A percentile compares a stretch with the other conserved stretches of the same genome.
Evolutionary conservation across 768 basidiomycete species (phyloP).

Genomic region (Rubroboletus satanas): DNA sequence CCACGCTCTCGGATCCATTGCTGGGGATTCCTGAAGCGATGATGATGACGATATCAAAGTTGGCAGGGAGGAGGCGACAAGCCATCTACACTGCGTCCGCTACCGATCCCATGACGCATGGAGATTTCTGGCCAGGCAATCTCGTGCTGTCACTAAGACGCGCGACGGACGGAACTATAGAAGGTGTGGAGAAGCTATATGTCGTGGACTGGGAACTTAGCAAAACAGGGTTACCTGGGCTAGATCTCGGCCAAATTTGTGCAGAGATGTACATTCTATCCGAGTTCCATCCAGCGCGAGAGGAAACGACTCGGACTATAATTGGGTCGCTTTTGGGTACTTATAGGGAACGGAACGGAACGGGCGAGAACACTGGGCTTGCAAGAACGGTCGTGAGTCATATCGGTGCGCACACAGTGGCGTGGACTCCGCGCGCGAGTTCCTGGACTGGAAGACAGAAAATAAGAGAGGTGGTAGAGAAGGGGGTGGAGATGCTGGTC

Average conservation of each 20-base stretch:
- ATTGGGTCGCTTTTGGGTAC: constrained; percentile 43
- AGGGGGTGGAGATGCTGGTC: constrained; percentile 47
- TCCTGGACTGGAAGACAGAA: constrained; percentile 48
- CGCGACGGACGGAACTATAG: constrained; percentile 22
- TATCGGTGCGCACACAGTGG: constrained; percentile 53
- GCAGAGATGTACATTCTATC: constrained; percentile 54
- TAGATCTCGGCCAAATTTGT: constrained; percentile 63
- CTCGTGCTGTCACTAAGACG: constrained; percentile 43
- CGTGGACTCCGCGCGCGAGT: constrained; percentile 43
- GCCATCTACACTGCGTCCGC: constrained; percentile 30
- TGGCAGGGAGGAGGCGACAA: constrained; percentile 29
- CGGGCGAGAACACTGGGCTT: constrained; percentile 22
- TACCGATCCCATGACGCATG: constrained; percentile 36
- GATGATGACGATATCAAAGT: constrained; percentile 32
- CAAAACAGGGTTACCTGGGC: constrained; percentile 52
- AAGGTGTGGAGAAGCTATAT: constrained; percentile 37
- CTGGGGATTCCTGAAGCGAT: constrained; percentile 37
- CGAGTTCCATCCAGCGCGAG: constrained; percentile 42
- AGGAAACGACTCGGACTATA: constrained; percentile 34
- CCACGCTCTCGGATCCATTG: constrained; percentile 40
- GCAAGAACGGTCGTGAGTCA: constrained; percentile 42
- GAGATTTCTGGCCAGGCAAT: constrained; percentile 76
- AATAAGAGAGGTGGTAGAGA: constrained; percentile 45
- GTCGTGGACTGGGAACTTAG: constrained; percentile 66
- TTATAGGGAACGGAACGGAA: constrained; percentile 35